These are phyloP conservation scores for Lentinula raphanica DNA, from an alignment of 768 basidiomycete genomes.

Conservation along the genomic window DNA sequence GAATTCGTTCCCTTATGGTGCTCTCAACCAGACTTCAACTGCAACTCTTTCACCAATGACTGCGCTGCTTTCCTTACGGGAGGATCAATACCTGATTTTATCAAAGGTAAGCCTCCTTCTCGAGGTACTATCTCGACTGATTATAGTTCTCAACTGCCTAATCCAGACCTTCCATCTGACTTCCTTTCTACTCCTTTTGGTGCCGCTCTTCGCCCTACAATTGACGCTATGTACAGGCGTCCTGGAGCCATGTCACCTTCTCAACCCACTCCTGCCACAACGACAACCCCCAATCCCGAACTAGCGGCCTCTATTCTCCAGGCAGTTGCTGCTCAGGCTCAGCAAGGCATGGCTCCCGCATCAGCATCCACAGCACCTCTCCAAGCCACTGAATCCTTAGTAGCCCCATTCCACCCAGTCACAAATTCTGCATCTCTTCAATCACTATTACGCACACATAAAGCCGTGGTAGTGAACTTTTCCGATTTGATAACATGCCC, in stretches of 20 bases:
- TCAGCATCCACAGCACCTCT: conserved; percentile 20
- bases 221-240: conserved; percentile 81
- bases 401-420: conserved; percentile 62
- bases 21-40: conserved; percentile 70
- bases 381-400: conserved; percentile 43
- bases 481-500: conserved; percentile 66
- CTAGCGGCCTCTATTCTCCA: conserved; percentile 52
- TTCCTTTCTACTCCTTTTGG: conserved; percentile 91
- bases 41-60: conserved; percentile 92
- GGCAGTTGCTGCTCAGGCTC: conserved; percentile 49
- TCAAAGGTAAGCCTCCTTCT: conserved; percentile 55
- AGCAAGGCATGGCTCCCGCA: conserved; percentile 17
- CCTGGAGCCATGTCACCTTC: conserved; percentile 34
- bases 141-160: not conserved
- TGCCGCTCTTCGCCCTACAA: conserved; percentile 78
- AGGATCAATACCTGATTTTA: conserved; percentile 70
- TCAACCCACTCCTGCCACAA: conserved; percentile 25
- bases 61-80: conserved; percentile 85
- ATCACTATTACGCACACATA: conserved; percentile 56
- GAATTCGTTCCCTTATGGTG: not conserved
- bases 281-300: conserved; percentile 36
- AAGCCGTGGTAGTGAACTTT: conserved; percentile 77
- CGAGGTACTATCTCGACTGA: not conserved
- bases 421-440: conserved; percentile 74
- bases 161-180: conserved; percentile 67